A percentile compares a stretch with the other conserved stretches of the same genome.
Evolutionary conservation across 257 asterid species (phyloP).

Genomic region (Linaria vulgaris): DNA sequence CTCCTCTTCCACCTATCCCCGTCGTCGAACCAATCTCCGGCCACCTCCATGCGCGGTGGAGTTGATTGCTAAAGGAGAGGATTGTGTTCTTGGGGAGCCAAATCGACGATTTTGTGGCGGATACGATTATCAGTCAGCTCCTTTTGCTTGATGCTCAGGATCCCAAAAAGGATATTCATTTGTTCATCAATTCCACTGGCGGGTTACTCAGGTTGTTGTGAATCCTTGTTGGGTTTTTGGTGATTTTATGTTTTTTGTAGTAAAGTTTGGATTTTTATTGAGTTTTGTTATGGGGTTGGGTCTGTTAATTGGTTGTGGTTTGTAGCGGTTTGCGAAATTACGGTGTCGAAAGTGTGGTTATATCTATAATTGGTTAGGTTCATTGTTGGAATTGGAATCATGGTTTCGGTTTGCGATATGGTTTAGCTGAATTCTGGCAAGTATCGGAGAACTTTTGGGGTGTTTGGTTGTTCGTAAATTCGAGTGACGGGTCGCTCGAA

Average conservation of each 20-base stretch:
- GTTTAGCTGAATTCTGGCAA: too few relatives aligned
- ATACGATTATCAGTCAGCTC: conserved; percentile 82
- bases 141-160: conserved; percentile 85
- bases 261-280: too few relatives aligned
- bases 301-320: background rate
- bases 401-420: too few relatives aligned
- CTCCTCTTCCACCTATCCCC: conserved; percentile 37
- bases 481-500: too few relatives aligned
- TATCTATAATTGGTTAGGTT: too few relatives aligned
- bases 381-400: too few relatives aligned
- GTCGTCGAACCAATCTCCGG: conserved; percentile 55
- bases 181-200: conserved; percentile 85
- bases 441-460: too few relatives aligned
- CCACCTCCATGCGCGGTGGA: conserved; percentile 66
- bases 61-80: conserved; percentile 86
- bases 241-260: too few relatives aligned
- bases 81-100: conserved; percentile 76
- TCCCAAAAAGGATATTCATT: conserved; percentile 77
- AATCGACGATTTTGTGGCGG: conserved; percentile 86
- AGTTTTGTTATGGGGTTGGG: background rate
- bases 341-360: too few relatives aligned
- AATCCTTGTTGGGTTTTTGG: background rate
- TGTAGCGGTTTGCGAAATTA: too few relatives aligned
- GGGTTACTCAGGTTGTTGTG: conserved; percentile 76
- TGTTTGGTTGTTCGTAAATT: too few relatives aligned